Conservation (phyloP, 305 asterid genomes). For the Rubia occidens region DNA sequence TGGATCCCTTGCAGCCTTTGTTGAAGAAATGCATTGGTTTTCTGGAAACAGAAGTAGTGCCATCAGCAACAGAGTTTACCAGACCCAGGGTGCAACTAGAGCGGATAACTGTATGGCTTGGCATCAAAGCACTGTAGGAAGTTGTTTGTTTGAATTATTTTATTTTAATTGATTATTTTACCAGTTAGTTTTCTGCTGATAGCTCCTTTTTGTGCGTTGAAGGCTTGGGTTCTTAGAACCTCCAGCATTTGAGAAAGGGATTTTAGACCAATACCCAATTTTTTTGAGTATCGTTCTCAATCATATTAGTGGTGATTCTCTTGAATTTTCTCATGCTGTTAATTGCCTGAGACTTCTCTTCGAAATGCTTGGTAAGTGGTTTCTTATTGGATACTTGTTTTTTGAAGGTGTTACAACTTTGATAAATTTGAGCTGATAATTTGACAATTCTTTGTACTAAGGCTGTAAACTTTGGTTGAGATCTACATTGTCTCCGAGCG, state of each 20-base stretch:
- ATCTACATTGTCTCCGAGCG: slow-evolving; percentile 88
- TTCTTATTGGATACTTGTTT: slow-evolving; percentile 8
- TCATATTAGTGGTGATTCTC: slow-evolving; percentile 85
- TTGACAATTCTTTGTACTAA: slow-evolving; percentile 28
- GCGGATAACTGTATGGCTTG: slow-evolving; percentile 89
- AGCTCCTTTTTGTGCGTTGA: slow-evolving; percentile 31
- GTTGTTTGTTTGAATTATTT: slow-evolving; percentile 28
- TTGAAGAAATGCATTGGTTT: slow-evolving; percentile 63
- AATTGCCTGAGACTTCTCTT: slow-evolving; percentile 83
- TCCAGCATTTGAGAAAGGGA: slow-evolving; percentile 97
- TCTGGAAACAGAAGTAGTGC: slow-evolving; percentile 65
- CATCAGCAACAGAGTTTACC: slow-evolving; percentile 36
- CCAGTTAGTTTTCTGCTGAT: slow-evolving; percentile 26
- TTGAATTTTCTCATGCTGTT: slow-evolving; percentile 90
- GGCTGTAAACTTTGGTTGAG: slow-evolving; percentile 98
- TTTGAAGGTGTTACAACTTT: slow-evolving; percentile 14
- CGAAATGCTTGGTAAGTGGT: slow-evolving; percentile 85
- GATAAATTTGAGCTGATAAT: slow-evolving; percentile 15
- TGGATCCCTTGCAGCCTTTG: slow-evolving; percentile 87
- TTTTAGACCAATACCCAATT: slow-evolving; percentile 83
- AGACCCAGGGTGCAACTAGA: slow-evolving; percentile 92
- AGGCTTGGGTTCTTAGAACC: slow-evolving; percentile 97
- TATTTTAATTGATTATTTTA: slow-evolving; percentile 19
- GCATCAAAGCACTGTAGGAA: slow-evolving; percentile 97
- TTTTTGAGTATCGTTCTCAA: slow-evolving; percentile 92